A percentile compares a stretch with the other conserved stretches of the same genome.
These are phyloP conservation scores for Guadua angustifolia DNA, from an alignment of 176 grass and related monocot species.

Conservation along the genomic window DNA sequence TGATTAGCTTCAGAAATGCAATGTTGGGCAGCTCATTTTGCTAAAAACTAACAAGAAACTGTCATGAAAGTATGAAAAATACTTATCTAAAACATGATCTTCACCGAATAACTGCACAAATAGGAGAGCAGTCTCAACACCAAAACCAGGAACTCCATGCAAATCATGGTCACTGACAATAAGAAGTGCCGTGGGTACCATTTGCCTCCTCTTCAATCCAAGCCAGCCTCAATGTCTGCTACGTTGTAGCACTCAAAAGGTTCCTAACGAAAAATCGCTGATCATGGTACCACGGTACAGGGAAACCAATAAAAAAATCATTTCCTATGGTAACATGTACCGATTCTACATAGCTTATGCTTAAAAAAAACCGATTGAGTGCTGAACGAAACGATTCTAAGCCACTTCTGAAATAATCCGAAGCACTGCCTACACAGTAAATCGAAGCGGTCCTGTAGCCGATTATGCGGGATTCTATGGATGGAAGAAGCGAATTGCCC, in stretches of 20 bases:
- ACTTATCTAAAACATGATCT: slow-evolving; percentile 78
- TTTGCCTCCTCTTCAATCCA: slow-evolving; percentile 89
- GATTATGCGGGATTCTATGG: too few relatives aligned
- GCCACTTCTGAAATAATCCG: too few relatives aligned
- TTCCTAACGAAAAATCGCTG: slow-evolving; percentile 58
- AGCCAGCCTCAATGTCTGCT: slow-evolving; percentile 86
- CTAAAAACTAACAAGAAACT: slow-evolving; percentile 21
- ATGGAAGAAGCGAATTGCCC: too few relatives aligned
- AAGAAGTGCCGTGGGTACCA: slow-evolving; percentile 89
- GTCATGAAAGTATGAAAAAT: slow-evolving; percentile 23
- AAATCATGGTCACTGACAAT: slow-evolving; percentile 85
- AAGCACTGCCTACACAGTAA: too few relatives aligned
- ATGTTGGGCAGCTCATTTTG: slow-evolving; percentile 4
- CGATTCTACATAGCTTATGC: too few relatives aligned
- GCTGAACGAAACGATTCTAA: too few relatives aligned
- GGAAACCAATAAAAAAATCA: slow-evolving; percentile 11
- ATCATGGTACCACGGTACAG: not conserved
- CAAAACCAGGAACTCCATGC: slow-evolving; percentile 79
- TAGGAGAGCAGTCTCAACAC: slow-evolving; percentile 75
- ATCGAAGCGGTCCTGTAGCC: too few relatives aligned
- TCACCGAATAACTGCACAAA: slow-evolving; percentile 73
- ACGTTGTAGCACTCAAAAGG: slow-evolving; percentile 96
- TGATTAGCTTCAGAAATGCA: slow-evolving; percentile 15
- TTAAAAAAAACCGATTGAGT: too few relatives aligned
- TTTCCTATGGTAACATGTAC: not conserved